Base-by-base conservation (phyloP, 495 filamentous ascomycete species). In the Geopyxis carbonaria region DNA sequence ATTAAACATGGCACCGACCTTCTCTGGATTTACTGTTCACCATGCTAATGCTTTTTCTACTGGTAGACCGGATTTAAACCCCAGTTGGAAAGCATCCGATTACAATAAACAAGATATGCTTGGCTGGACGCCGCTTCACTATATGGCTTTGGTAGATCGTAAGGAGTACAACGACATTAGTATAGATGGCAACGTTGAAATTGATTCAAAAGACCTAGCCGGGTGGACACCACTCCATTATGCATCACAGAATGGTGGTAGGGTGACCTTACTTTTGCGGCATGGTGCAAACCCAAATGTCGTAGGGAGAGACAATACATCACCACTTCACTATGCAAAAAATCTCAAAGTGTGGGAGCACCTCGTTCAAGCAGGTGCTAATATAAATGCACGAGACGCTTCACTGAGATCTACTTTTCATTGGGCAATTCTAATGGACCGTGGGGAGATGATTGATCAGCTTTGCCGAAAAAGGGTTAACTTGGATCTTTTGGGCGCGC, bases 141-240 rank as follows among this genome's bases (percentile, higher is more conserved):
- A 33, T 14, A 13, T 13, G 7, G 13, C 25, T 7, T 28, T 28
- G 13, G 7, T 8, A 15, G 31, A 33, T 6, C 8, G 7, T 33
- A 33, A 33, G 25, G 25, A 28, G 7, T 28, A 7, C 25, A 13
- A 13, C 25, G 13, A 28, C 25, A 28, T 7, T 8, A 33, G 6
- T 33, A 33, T 16, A 16, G 7, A 33, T 33, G 6, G 8, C 8
- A 33, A 33, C 15, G 31, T 7, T 2, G 38, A 42, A 11, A 22
- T 5, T 14, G 25, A 42, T 32, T 10, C 31, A 18, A 43, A 11
- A 9, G 40, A 43, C 20, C 21, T 43, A 19, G 21, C 22, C n/a
- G 40, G 21, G 3, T 43, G 16, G 30, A 43, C 38, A 13, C 25
- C 38, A 31, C 20, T 40, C 16, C 38, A 40, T 20, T 40, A 25